These are phyloP conservation scores for Paraconiothyrium sp. DNA, from an alignment of 2,329 filamentous ascomycete species.

Conservation along the genomic window DNA sequence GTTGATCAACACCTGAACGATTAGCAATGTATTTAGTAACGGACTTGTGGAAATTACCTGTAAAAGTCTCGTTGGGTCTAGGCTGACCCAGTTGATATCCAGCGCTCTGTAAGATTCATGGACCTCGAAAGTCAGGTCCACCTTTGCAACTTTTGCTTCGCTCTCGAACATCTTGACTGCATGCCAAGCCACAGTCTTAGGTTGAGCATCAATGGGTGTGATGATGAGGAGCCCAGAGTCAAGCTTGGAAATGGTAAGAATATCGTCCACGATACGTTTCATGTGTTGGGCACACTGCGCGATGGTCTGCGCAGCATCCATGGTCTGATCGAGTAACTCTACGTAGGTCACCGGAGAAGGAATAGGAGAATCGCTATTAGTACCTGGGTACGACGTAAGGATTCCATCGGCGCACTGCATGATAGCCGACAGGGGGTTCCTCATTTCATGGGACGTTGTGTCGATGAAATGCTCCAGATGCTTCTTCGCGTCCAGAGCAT, in stretches of 20 bases:
- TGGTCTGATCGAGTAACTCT: slow-evolving; percentile 27
- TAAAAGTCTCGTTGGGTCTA: slow-evolving; percentile 54
- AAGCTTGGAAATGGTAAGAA: slow-evolving; percentile 56
- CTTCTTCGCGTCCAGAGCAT: slow-evolving; percentile 36
- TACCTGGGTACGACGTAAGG: slow-evolving; percentile 27
- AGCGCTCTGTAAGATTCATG: slow-evolving; percentile 50
- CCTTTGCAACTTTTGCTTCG: slow-evolving; percentile 43
- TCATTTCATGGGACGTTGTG: slow-evolving; percentile 53
- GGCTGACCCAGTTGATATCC: slow-evolving; percentile 47
- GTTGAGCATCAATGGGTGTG: slow-evolving; percentile 51
- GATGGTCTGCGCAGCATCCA: slow-evolving; percentile 55
- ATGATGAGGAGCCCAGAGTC: slow-evolving; percentile 55
- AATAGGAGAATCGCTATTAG: slow-evolving; percentile 3
- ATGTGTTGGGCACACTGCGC: slow-evolving; percentile 57
- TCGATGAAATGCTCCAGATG: slow-evolving; percentile 47
- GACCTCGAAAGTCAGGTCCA: slow-evolving; percentile 39
- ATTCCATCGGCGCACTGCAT: slow-evolving; percentile 54
- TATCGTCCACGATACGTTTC: slow-evolving; percentile 58
- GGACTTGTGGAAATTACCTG: slow-evolving; percentile 41
- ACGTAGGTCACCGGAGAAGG: slow-evolving; percentile 20
- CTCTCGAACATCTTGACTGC: slow-evolving; percentile 52
- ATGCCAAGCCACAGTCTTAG: slow-evolving; percentile 44
- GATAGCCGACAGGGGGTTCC: slow-evolving; percentile 55
- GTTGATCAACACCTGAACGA: slow-evolving; percentile 31
- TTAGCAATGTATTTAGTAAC: not conserved